Evolutionary conservation across 306 rosid species (phyloP), one percentile per base, ranked within the genome.

Genomic region (Ziziphus jujuba): DNA sequence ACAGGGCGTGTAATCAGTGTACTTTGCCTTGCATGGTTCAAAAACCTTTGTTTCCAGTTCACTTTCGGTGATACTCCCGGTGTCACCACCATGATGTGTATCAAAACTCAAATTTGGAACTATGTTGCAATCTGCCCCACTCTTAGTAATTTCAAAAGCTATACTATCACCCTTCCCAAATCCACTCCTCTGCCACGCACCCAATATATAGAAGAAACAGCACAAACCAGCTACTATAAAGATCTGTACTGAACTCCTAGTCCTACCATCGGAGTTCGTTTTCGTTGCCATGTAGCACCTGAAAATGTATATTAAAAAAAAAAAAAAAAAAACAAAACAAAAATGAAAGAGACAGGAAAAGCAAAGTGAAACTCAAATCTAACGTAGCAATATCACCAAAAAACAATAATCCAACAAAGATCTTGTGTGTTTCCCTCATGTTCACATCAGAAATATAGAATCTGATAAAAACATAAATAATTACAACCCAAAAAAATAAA

Each of bases 141-240:
- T 84, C 74, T 81, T 84, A 34, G 91, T 90, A 24, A 93, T 79
- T 83, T 81, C 95, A 75, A 93, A 44, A 10, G 95, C 95, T 53
- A 93, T 86, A 70, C 85, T 72, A 79, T 93, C 98, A 28, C 98
- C 98, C 85, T 93, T 93, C 51, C 96, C 98, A 20, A 93, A 93
- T 20, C 97, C 97, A 70, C 95, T 93, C 64, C 97, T 82, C 74
- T 93, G 98, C 98, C 98, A 93, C 6, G 95, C 91, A 0, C 98
- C 98, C 82, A 93, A 76, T 70, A 90, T 67, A 65, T 93, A 93
- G 83, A 93, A 93, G 79, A 90, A 93, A 66, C 95, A 87, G 72
- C 98, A 93, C 70, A 93, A 56, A 72, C 97, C 97, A 36, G 77
- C 90, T 55, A 86, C 95, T 66, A 93, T 81, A 72, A 90, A 86